A percentile compares a stretch with the other conserved stretches of the same genome.
Conservation (phyloP, 192 early-diverging fungal species). For the Linnemannia hyalina region DNA sequence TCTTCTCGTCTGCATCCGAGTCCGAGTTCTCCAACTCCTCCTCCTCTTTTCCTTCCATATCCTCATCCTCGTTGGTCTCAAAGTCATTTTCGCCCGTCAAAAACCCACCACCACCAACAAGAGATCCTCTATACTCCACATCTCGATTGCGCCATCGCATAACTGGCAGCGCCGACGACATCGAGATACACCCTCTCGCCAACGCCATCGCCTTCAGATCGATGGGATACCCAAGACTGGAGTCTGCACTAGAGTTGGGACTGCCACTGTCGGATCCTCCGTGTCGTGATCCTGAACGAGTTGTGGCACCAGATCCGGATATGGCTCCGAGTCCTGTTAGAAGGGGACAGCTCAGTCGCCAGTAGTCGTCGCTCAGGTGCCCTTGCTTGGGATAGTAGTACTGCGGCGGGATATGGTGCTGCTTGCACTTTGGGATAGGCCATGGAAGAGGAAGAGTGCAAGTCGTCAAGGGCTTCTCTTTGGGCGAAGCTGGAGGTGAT, state of each 20-base stretch:
- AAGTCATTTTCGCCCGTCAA: neutral
- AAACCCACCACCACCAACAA: neutral
- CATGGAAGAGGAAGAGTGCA: no score
- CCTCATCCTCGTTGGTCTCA: neutral
- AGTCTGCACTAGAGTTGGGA: neutral
- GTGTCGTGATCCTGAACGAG: neutral
- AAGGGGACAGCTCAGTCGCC: neutral
- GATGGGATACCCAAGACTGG: neutral
- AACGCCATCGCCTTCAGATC: neutral
- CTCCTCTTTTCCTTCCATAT: neutral
- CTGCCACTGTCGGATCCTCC: neutral
- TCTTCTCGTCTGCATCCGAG: neutral
- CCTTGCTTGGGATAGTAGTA: neutral
- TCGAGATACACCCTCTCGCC: neutral
- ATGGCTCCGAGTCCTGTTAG: neutral
- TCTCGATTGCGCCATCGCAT: slow-evolving; percentile 2
- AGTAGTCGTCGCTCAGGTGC: neutral
- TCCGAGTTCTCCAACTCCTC: neutral
- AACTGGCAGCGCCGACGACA: neutral
- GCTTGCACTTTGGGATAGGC: neutral
- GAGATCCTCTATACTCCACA: neutral
- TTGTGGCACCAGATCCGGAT: neutral
- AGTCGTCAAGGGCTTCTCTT: no score
- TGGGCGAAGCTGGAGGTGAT: no score
- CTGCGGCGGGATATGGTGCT: neutral